Evolutionary conservation across 2,329 filamentous ascomycete species (phyloP), one percentile per base, ranked within the genome.

Genomic region (Fusarium concolor): DNA sequence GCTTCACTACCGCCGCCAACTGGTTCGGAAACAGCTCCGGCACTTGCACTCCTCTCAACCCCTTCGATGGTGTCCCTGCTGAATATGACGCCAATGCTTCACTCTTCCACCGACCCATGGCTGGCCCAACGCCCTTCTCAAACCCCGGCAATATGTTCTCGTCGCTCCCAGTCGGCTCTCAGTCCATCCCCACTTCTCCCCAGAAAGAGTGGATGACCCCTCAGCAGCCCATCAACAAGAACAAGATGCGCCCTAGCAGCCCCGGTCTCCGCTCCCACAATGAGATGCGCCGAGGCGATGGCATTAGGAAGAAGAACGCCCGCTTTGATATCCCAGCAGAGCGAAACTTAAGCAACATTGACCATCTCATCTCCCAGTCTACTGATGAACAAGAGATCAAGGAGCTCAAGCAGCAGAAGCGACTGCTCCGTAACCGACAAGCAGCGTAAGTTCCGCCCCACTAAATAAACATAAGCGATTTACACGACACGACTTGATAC

Each of bases 241-340:
- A 87, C 35, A 64, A 64, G 72, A 89, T 91, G 84, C 85, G 82
- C 33, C 86, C 89, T 41, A 87, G 87, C 76, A 94, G 88, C 79
- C 88, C 92, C 28, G 84, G 87, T 56, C 87, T 91, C 79, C 88
- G 89, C 76, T 91, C 87, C 72, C 91, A 92, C 82, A 93, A 94
- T 65, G 90, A 94, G 56, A 84, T 92, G 79, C 86, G 89, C 65
- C 87, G 92, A 72, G 89, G 93, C 57, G 94, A 96, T 73, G 93
- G 96, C 65, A 96, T 98, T 79, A 89, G 96, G 75, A 99, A 99
- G 89, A 98, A 98, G 91, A 99, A 98, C 76, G 94, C 94, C 70
- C 92, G 95, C 71, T 97, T 98, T 80, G 95, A 98, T 76, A 99
- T 99, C 71, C 96, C 96, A 11, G 90, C 92, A 43, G 96, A 97